phyloP scores from a whole-genome alignment of 2,329 filamentous ascomycete genomes.

The Corinectria fuckeliana region DNA sequence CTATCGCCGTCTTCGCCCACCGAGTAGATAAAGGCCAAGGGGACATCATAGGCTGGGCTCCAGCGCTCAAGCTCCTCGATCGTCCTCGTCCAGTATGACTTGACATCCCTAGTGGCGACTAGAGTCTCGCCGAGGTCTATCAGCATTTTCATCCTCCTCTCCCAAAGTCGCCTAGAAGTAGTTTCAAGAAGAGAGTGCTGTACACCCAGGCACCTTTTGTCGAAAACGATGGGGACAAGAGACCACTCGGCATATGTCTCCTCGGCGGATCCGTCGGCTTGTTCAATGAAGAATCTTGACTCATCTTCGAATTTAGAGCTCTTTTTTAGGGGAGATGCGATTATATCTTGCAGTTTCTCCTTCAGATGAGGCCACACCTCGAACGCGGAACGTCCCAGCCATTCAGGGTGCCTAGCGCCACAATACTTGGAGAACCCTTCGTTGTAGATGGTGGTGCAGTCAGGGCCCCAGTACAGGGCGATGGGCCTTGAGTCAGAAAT shows the following conservation, averaged over 20 bases:
- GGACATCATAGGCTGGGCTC: slow-evolving; percentile 55
- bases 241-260: slow-evolving; percentile 58
- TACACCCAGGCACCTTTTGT: slow-evolving; percentile 52
- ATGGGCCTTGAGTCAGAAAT: slow-evolving; percentile 56
- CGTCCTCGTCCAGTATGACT: slow-evolving; percentile 56
- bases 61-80: slow-evolving; percentile 52
- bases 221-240: slow-evolving; percentile 53
- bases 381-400: slow-evolving; percentile 66
- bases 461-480: slow-evolving; percentile 69
- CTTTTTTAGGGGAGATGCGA: slow-evolving; percentile 37
- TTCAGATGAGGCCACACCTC: slow-evolving; percentile 66
- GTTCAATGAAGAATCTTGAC: slow-evolving; percentile 53
- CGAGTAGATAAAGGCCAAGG: slow-evolving; percentile 58
- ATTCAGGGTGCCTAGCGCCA: slow-evolving; percentile 66
- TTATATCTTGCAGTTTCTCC: slow-evolving; percentile 45
- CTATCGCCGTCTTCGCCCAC: slow-evolving; percentile 49
- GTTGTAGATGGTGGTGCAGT: slow-evolving; percentile 70
- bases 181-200: slow-evolving; percentile 56
- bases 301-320: slow-evolving; percentile 50
- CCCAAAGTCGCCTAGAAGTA: slow-evolving; percentile 55
- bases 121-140: slow-evolving; percentile 55
- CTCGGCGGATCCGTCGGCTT: slow-evolving; percentile 48
- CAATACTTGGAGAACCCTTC: slow-evolving; percentile 69
- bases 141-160: slow-evolving; percentile 56
- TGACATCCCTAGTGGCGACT: slow-evolving; percentile 50